phyloP scores from a whole-genome alignment of 345 rosid species.

The Brassica juncea region DNA sequence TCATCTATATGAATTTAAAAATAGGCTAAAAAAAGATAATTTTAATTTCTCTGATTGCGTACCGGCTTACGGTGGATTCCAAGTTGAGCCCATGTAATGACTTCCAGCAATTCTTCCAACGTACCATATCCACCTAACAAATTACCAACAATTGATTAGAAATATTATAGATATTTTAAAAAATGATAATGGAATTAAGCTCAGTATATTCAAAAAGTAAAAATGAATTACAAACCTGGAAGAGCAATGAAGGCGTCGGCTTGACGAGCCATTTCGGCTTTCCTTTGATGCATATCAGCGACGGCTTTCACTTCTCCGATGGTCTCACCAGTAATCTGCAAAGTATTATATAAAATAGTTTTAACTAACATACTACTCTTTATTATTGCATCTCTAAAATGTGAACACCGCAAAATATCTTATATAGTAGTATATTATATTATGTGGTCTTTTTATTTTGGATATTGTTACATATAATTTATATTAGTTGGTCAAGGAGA shows the following conservation, averaged over 20 bases:
- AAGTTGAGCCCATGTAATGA: conserved; percentile 97
- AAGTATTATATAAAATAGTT: not conserved
- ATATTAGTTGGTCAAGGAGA: conserved; percentile 39
- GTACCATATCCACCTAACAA: conserved; percentile 92
- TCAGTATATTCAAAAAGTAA: not conserved
- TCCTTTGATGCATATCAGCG: conserved; percentile 91
- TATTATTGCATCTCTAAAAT: conserved; percentile 19
- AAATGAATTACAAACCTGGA: conserved; percentile 55
- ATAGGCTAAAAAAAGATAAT: not conserved
- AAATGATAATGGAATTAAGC: not conserved
- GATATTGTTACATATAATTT: conserved; percentile 13
- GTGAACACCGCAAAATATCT: conserved; percentile 24
- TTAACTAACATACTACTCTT: not conserved
- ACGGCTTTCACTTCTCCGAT: conserved; percentile 94
- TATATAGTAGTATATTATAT: conserved; percentile 19
- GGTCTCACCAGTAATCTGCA: conserved; percentile 76
- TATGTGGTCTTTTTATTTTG: conserved; percentile 10
- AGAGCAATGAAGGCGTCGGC: conserved; percentile 96
- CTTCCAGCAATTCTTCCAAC: conserved; percentile 91
- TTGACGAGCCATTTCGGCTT: conserved; percentile 94
- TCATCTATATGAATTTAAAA: not conserved
- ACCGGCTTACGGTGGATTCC: conserved; percentile 95
- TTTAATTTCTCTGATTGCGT: conserved; percentile 39
- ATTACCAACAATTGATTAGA: not conserved
- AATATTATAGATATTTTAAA: not conserved